Conservation (phyloP, 2,329 filamentous ascomycete genomes). For the Samsoniella hepiali region DNA sequence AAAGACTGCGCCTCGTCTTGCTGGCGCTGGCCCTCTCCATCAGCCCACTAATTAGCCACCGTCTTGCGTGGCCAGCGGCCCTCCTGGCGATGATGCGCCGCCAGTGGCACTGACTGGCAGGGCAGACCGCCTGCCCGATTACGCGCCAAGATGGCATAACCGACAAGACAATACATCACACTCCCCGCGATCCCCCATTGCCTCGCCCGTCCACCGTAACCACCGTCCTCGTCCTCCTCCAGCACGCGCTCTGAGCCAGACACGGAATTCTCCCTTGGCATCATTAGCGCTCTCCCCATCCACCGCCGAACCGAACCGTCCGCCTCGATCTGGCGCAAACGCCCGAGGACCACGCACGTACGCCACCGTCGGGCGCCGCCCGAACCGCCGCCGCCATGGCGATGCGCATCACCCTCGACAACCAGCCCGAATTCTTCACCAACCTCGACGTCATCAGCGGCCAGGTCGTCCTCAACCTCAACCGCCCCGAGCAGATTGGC, state of each 20-base stretch:
- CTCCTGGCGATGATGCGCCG: conserved; percentile 10
- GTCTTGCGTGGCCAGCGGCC: conserved; percentile 7
- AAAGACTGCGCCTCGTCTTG: conserved; percentile 4
- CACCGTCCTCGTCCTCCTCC: neutral
- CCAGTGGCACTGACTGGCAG: neutral
- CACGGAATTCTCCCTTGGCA: neutral
- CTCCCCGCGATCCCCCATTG: conserved; percentile 9
- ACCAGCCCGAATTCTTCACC: conserved; percentile 69
- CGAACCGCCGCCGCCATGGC: conserved; percentile 49
- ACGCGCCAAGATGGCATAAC: conserved; percentile 5
- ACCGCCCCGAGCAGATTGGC: conserved; percentile 65
- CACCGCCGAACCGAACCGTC: neutral
- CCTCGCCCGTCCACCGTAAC: neutral
- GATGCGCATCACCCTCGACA: conserved; percentile 63
- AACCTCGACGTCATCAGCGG: conserved; percentile 74
- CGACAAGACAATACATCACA: neutral
- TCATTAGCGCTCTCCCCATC: neutral
- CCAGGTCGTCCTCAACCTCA: conserved; percentile 53
- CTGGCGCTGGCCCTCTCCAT: neutral
- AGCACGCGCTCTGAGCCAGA: neutral
- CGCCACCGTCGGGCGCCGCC: conserved; percentile 6
- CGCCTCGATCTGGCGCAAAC: neutral
- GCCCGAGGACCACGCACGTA: neutral
- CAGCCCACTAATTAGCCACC: conserved; percentile 15
- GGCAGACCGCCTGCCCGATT: conserved; percentile 14